These are phyloP conservation scores for Alternaria incomplexa DNA, from an alignment of 2,329 filamentous ascomycete genomes.

Conservation along the genomic window DNA sequence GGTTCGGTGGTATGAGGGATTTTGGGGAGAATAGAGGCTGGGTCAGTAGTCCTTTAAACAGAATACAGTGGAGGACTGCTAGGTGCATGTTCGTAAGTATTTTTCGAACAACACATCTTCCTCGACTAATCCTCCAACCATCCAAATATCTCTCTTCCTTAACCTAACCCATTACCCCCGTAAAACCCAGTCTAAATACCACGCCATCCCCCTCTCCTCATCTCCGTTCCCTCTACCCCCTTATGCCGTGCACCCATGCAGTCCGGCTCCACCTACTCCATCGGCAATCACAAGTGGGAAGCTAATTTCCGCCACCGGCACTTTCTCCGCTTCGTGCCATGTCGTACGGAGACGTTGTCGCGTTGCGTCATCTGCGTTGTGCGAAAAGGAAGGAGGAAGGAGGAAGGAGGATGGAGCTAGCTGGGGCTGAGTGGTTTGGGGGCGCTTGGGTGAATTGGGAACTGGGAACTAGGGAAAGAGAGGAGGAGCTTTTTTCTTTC, in stretches of 20 bases:
- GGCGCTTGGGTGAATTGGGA: too few relatives aligned
- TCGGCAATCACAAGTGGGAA: not conserved
- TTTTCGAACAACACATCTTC: too few relatives aligned
- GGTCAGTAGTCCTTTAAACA: too few relatives aligned
- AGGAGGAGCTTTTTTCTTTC: not conserved
- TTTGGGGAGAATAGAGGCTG: too few relatives aligned
- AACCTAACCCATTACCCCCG: too few relatives aligned
- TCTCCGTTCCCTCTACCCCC: not conserved
- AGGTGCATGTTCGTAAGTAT: rapidly evolving
- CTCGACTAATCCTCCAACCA: too few relatives aligned
- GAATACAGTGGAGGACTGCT: rapidly evolving
- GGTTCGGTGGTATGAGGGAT: not conserved
- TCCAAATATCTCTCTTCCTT: too few relatives aligned
- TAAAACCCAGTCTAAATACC: too few relatives aligned
- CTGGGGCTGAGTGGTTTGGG: not conserved
- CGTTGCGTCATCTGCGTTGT: not conserved
- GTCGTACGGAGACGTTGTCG: not conserved
- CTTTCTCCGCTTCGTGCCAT: not conserved
- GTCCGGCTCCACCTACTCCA: not conserved
- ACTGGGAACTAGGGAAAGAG: too few relatives aligned
- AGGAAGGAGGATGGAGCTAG: not conserved
- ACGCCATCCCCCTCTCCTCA: not conserved
- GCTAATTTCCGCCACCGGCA: not conserved
- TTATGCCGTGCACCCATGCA: not conserved
- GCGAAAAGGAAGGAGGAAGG: not conserved